Base-by-base conservation (phyloP, 2,329 filamentous ascomycete species). In the Dactylellina sp. region DNA sequence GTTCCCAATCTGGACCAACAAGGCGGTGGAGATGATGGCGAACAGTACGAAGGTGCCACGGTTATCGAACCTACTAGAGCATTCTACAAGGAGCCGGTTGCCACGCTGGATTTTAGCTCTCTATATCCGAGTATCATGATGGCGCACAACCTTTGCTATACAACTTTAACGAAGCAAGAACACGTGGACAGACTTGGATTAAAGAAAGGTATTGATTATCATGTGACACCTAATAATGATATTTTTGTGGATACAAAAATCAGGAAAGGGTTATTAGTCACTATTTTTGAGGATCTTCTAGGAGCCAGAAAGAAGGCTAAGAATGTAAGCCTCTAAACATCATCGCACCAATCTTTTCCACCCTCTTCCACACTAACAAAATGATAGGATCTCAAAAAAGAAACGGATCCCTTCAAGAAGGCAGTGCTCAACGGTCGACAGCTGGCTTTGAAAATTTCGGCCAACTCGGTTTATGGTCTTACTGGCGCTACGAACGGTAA, bases 51-150 rank as follows among this genome's bases (percentile, higher is more conserved):
- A 85, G 95, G 95, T 80, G 95, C 95, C 0, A 99, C 95, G 0
- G 95, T 99, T 81, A 99, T 99, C 80, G 95, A 99, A 80, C 95
- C 95, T 0, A 91, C 89, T 16, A 88, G 93, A 82, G 93, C 91
- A 32, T 99, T 96, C 82, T 98, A 99, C 81, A 89, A 95, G 79
- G 92, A 96, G 24, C 95, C 95, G 0, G 91, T 99, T 76, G 95
- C 95, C 0, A 99, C 95, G 0, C 89, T 99, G 46, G 95, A 99
- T 92, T 99, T 99, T 78, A 95, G 95, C 4, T 98, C 95, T 32
- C 89, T 99, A 76, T 99, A 99, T 79, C 95, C 95, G 20, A 97
- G 93, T 84, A 99, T 99, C 80, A 99, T 99, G 81, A 94, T 98
- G 82, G 95, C 95, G 0, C 95, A 99, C 83, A 99, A 99, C 78